These are phyloP conservation scores for Spergularia azorica DNA, from an alignment of 179 eudicot species.

Conservation along the genomic window DNA sequence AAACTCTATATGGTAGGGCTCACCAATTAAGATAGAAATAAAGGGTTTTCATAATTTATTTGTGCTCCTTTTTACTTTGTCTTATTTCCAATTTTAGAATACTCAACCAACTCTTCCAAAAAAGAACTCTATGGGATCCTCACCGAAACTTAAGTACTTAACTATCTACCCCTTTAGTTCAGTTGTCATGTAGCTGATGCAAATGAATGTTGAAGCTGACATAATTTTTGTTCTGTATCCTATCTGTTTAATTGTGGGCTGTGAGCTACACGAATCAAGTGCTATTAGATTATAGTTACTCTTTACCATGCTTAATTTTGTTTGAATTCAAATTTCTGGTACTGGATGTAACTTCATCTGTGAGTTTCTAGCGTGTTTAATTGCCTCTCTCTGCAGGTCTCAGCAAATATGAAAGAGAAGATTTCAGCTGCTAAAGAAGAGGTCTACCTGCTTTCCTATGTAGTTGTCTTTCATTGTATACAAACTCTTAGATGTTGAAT, in stretches of 20 bases:
- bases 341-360: background rate
- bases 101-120: no score
- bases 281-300: background rate
- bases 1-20: no score
- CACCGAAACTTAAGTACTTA: no score
- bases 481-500: conserved; percentile 9
- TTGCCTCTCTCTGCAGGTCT: conserved; percentile 49
- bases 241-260: background rate
- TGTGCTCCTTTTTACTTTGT: background rate
- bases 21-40: no score
- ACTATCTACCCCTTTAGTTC: no score
- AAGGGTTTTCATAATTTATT: no score
- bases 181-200: background rate
- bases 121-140: no score
- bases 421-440: conserved; percentile 83
- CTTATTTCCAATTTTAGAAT: no score
- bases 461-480: background rate
- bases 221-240: background rate
- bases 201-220: background rate
- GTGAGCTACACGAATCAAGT: background rate
- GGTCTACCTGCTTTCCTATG: conserved; percentile 40
- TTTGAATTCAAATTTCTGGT: background rate
- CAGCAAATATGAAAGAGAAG: conserved; percentile 78
- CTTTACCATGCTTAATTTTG: background rate
- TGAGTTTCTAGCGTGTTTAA: background rate